Evolutionary conservation across 2,329 filamentous ascomycete genomes (phyloP).

Genomic region (Alternaria triticina): DNA sequence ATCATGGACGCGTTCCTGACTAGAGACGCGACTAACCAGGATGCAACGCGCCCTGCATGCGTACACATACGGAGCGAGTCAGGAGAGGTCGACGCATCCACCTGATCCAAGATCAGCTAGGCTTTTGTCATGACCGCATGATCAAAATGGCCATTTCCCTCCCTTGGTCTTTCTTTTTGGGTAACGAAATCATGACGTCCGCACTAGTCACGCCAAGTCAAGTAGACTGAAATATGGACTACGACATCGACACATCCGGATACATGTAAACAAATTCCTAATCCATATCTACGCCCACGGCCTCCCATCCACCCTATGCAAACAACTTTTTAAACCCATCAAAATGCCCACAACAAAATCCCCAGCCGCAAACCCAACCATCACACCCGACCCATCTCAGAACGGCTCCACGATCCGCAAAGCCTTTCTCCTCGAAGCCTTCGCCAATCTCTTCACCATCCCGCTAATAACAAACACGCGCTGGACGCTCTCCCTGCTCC

Average conservation of each 20-base stretch:
- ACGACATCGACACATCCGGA: background rate
- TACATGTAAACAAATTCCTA: background rate
- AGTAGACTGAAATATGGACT: background rate
- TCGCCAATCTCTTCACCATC: slow-evolving; percentile 36
- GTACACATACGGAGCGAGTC: background rate
- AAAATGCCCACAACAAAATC: slow-evolving; percentile 20
- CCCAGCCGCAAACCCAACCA: slow-evolving; percentile 25
- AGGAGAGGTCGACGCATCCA: background rate
- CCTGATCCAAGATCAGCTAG: background rate
- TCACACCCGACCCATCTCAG: slow-evolving; percentile 18
- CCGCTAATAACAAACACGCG: slow-evolving; percentile 33
- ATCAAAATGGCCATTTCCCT: background rate
- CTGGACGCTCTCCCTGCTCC: slow-evolving; percentile 26
- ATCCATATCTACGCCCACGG: background rate
- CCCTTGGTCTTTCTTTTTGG: background rate
- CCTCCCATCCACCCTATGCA: background rate
- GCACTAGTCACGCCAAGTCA: background rate
- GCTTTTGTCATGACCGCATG: background rate
- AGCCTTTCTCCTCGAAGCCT: slow-evolving; percentile 35
- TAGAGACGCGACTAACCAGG: background rate
- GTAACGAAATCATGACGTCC: background rate
- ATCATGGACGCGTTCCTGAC: background rate
- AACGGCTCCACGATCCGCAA: slow-evolving; percentile 31
- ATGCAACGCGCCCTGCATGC: background rate
- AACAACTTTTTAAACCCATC: background rate